Conservation (phyloP, 1,139 yeast species). For the Zygosaccharomyces sapae region DNA sequence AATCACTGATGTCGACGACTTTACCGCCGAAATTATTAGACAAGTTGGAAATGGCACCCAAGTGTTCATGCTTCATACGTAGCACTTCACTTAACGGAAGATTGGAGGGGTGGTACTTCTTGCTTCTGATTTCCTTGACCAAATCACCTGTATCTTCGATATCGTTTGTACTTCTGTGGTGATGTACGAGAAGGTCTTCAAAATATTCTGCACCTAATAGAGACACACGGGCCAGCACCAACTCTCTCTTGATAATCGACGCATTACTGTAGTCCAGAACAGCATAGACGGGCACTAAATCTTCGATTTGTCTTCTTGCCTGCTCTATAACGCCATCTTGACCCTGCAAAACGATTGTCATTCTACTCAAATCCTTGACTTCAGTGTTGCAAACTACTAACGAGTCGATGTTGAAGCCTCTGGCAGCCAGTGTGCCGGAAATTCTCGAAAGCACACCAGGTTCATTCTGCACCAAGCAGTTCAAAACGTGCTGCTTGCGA, state of each 20-base stretch:
- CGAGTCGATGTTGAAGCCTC: constrained; percentile 97
- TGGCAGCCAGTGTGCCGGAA: constrained; percentile 93
- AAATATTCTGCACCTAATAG: constrained; percentile 95
- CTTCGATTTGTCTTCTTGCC: constrained; percentile 98
- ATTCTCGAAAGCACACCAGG: constrained; percentile 95
- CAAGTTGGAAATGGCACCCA: constrained; percentile 75
- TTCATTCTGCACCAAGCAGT: constrained; percentile 96
- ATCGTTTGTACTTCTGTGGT: constrained; percentile 44
- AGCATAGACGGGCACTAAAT: constrained; percentile 96
- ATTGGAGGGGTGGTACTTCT: constrained; percentile 74
- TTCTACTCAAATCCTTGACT: constrained; percentile 89
- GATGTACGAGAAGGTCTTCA: constrained; percentile 89
- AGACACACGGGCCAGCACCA: constrained; percentile 85
- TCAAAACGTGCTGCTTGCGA: constrained; percentile 79
- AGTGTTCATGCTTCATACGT: constrained; percentile 87
- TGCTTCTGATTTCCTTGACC: constrained; percentile 43
- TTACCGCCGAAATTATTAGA: constrained; percentile 89
- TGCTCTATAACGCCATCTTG: constrained; percentile 96
- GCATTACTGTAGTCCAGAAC: constrained; percentile 91
- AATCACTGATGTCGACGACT: constrained; percentile 85
- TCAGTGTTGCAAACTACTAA: constrained; percentile 95
- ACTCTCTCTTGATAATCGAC: constrained; percentile 84
- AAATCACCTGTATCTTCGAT: constrained; percentile 22
- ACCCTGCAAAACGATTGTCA: constrained; percentile 93
- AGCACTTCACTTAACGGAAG: constrained; percentile 87